Conservation (phyloP, 2,329 filamentous ascomycete genomes). For the Hymenoscyphus infarciens region DNA sequence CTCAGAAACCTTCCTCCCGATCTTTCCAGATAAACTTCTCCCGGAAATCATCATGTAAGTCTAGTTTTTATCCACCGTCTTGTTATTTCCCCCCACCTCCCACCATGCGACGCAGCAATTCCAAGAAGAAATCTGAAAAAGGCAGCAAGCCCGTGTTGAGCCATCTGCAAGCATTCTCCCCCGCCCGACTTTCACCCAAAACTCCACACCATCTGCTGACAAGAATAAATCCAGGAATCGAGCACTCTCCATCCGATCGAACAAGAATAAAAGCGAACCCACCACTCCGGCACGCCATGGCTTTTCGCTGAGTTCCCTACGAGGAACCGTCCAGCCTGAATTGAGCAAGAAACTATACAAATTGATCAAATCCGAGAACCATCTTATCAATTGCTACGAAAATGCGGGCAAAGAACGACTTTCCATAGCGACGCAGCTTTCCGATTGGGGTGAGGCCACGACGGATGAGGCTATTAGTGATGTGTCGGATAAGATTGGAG, state of each 20-base stretch:
- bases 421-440: slow-evolving; percentile 83
- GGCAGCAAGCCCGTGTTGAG: slow-evolving; percentile 10
- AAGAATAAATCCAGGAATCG: slow-evolving; percentile 56
- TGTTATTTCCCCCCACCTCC: slow-evolving; percentile 3
- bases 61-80: slow-evolving; percentile 5
- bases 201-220: slow-evolving; percentile 8
- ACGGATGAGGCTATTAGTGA: slow-evolving; percentile 83
- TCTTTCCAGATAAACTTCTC: slow-evolving; percentile 2
- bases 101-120: slow-evolving; percentile 22
- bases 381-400: slow-evolving; percentile 80
- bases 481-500: slow-evolving; percentile 91
- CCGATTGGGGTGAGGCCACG: slow-evolving; percentile 93
- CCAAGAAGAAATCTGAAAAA: slow-evolving; percentile 12
- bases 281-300: slow-evolving; percentile 50
- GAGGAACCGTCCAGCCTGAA: slow-evolving; percentile 80
- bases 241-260: slow-evolving; percentile 68
- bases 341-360: slow-evolving; percentile 84
- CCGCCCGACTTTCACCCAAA: not conserved
- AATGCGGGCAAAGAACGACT: slow-evolving; percentile 78
- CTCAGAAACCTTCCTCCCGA: slow-evolving; percentile 10
- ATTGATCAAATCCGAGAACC: slow-evolving; percentile 93
- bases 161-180: slow-evolving; percentile 11
- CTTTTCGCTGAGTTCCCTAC: slow-evolving; percentile 84
- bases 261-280: slow-evolving; percentile 36
- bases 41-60: slow-evolving; percentile 23